Conservation (phyloP, 2,329 filamentous ascomycete genomes). For the Alternaria sp. region DNA sequence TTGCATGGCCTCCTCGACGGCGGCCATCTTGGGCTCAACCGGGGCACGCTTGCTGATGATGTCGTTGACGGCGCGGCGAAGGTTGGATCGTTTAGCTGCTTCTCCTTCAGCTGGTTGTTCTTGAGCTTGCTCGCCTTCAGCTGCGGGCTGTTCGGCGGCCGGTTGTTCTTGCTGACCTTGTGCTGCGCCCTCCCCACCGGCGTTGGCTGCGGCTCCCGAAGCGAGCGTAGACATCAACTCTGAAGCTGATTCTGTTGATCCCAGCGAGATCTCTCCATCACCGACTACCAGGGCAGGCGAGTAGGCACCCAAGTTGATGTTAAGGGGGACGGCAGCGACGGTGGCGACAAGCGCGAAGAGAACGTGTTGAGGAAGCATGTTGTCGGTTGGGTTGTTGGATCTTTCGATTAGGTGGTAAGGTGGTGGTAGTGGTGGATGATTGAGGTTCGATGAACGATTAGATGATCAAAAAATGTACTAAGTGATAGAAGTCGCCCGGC, state of each 20-base stretch:
- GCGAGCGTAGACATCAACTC: slow-evolving; percentile 55
- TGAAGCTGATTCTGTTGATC: slow-evolving; percentile 50
- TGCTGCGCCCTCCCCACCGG: slow-evolving; percentile 21
- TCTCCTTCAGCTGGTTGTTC: slow-evolving; percentile 32
- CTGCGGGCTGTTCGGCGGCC: slow-evolving; percentile 9
- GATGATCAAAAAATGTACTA: slow-evolving; percentile 22
- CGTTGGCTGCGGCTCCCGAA: slow-evolving; percentile 46
- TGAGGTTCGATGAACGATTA: slow-evolving; percentile 6
- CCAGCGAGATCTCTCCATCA: slow-evolving; percentile 61
- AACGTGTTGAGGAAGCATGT: slow-evolving; percentile 49
- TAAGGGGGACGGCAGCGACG: slow-evolving; percentile 54
- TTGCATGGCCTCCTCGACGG: slow-evolving; percentile 41
- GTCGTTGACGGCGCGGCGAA: slow-evolving; percentile 35
- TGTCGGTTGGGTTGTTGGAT: slow-evolving; percentile 25
- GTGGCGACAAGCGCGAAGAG: slow-evolving; percentile 45
- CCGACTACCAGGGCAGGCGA: slow-evolving; percentile 61
- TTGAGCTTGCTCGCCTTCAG: slow-evolving; percentile 21
- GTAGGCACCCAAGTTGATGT: slow-evolving; percentile 61
- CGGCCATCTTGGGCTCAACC: slow-evolving; percentile 34
- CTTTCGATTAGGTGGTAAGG: slow-evolving; percentile 19
- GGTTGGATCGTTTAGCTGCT: slow-evolving; percentile 36
- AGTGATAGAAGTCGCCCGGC: slow-evolving; percentile 39
- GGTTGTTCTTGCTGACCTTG: slow-evolving; percentile 21
- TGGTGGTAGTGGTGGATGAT: slow-evolving; percentile 3
- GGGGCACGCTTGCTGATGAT: slow-evolving; percentile 37